These are phyloP conservation scores for Rhizophora apiculata DNA, from an alignment of 345 rosid genomes.

Conservation along the genomic window DNA sequence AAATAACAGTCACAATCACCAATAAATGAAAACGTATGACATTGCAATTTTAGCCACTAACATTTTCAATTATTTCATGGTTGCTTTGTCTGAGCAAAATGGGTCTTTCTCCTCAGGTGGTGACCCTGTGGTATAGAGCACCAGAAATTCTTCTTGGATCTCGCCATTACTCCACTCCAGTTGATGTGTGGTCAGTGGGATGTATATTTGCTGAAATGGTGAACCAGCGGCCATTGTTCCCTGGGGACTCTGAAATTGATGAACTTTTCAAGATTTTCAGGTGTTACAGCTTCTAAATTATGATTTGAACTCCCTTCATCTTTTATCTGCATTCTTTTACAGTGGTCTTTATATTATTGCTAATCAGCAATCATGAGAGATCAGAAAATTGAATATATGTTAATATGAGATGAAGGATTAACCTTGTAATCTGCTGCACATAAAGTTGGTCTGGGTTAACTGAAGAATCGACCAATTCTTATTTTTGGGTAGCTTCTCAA, in stretches of 20 bases:
- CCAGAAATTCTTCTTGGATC: slow-evolving; percentile 98
- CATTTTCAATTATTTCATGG: slow-evolving; percentile 17
- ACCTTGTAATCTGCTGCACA: neutral
- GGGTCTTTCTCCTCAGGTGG: slow-evolving; percentile 56
- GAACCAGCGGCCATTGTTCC: slow-evolving; percentile 83
- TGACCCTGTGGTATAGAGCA: slow-evolving; percentile 97
- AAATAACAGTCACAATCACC: neutral
- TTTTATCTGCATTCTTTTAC: neutral
- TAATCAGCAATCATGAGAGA: no score
- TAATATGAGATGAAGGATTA: neutral
- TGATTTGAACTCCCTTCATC: neutral
- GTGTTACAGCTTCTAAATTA: slow-evolving; percentile 27
- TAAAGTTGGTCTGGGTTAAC: neutral
- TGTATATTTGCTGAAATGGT: slow-evolving; percentile 99
- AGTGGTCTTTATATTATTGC: neutral
- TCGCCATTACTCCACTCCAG: slow-evolving; percentile 95
- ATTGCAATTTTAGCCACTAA: neutral
- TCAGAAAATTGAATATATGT: neutral
- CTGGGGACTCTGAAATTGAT: slow-evolving; percentile 98
- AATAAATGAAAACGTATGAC: neutral
- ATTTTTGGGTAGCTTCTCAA: neutral
- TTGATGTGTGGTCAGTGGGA: slow-evolving; percentile 99
- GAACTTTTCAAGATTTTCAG: slow-evolving; percentile 95
- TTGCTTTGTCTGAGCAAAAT: slow-evolving; percentile 1
- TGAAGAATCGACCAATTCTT: neutral